Base-by-base conservation (phyloP, 1,284 basidiomycete genomes). In the Fomitopsis betulina region DNA sequence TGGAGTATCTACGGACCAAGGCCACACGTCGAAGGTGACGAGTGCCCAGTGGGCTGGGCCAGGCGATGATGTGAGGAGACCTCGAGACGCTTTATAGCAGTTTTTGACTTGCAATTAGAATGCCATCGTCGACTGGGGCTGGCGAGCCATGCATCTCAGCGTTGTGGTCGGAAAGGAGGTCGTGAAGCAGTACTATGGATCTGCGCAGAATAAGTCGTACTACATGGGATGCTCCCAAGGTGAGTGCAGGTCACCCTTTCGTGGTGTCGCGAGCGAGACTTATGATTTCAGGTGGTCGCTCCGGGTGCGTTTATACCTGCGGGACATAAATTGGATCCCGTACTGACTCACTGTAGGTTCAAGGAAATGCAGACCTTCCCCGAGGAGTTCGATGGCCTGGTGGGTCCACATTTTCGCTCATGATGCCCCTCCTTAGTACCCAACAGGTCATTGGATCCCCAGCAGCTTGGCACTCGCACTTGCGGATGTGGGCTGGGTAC, bases 181-280 rank as follows among this genome's bases (percentile, higher is more conserved):
- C 33, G 63, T 68, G 15, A 42, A 62, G 40, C 57, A 67, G 23
- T 70, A 70, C 56, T 72, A 72, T 53, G 60, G 61, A 12, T 54
- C 53, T 7, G 32, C 64, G 4, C 63, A 63, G 25, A 60, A 59
- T 13, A 68, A 66, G 49, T 65, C 69, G 17, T 72, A 72, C 52
- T 72, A 68, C 56, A 56, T 72, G 12, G 69, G 70, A 5, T 71
- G 70, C 53, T 72, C 71, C 7, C 67, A 63, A 7, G 71, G 71
- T 65, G 53, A 10, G 12, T 38, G 25, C 15, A 15, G 25, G 5
- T 17, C 17, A 2, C 5, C 3, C 2, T 7, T 7, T 6, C 45
- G 13, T 15, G 3, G 1, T 30, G 23, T 17, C n/a, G n/a, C n/a
- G n/a, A 12, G 17, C 9, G 3, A 30, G 15, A 2, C 45, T 47